phyloP scores from a whole-genome alignment of 2,329 filamentous ascomycete species.

The Aureobasidium vineae region DNA sequence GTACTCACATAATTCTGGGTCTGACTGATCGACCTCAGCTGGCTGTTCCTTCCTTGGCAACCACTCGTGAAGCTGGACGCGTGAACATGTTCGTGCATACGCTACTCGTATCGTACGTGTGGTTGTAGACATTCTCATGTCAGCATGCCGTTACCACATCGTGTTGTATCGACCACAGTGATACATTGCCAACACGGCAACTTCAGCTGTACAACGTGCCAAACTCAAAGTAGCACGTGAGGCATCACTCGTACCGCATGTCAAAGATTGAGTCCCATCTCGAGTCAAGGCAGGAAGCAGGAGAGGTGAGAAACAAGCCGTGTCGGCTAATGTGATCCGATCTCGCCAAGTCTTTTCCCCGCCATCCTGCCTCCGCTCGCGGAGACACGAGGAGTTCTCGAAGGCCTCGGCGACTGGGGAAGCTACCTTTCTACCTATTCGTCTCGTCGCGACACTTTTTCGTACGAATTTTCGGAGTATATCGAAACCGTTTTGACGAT shows the following conservation, averaged over 20 bases:
- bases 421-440: conserved; percentile 12
- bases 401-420: conserved; percentile 12
- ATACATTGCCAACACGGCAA: neutral
- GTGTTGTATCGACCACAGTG: neutral
- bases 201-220: neutral
- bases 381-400: conserved; percentile 2
- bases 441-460: neutral
- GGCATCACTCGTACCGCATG: neutral
- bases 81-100: neutral
- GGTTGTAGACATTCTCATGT: neutral
- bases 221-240: neutral
- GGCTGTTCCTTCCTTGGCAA: neutral
- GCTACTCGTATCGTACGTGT: neutral
- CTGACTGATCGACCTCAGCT: neutral
- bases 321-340: conserved; percentile 9
- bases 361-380: neutral
- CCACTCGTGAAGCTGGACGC: neutral
- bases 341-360: neutral
- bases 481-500: neutral
- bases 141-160: conserved; percentile 1
- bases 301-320: neutral
- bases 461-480: neutral
- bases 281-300: neutral
- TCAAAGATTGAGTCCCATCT: neutral
- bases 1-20: neutral